phyloP scores from a whole-genome alignment of 1,284 basidiomycete species.

The Papiliotrema flavescens region DNA sequence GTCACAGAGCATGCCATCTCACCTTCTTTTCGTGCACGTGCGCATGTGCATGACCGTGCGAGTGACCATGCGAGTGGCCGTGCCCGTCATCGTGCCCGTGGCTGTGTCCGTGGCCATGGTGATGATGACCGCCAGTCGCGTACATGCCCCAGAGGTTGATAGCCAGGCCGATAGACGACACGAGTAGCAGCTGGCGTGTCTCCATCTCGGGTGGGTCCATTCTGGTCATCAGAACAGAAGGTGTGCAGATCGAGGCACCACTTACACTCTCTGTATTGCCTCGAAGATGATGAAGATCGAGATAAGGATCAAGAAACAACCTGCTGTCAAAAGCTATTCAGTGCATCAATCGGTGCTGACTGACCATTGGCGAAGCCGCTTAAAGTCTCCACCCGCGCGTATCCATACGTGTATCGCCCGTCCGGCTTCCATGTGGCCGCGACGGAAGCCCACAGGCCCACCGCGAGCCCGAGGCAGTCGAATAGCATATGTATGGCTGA shows the following conservation, averaged over 20 bases:
- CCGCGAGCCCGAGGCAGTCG: conserved; percentile 95
- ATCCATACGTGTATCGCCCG: conserved; percentile 92
- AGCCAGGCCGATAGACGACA: conserved; percentile 80
- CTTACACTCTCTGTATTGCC: conserved; percentile 88
- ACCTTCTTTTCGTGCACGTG: no score
- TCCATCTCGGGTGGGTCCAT: conserved; percentile 98
- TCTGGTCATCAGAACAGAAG: conserved; percentile 48
- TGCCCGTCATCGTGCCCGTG: conserved; percentile 51
- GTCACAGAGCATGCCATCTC: background rate
- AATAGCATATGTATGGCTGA: conserved; percentile 99
- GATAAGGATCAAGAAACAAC: conserved; percentile 86
- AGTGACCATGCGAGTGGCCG: conserved; percentile 18
- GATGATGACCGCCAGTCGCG: conserved; percentile 93
- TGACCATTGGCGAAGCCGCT: conserved; percentile 96
- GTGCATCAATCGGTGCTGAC: background rate
- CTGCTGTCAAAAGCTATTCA: conserved; percentile 12
- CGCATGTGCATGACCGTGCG: conserved; percentile 16
- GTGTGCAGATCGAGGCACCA: conserved; percentile 7
- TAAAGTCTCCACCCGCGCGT: conserved; percentile 96
- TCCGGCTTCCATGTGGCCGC: conserved; percentile 98
- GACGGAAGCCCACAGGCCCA: conserved; percentile 92
- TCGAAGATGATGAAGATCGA: conserved; percentile 99
- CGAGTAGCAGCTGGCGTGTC: conserved; percentile 84
- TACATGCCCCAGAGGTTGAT: conserved; percentile 99
- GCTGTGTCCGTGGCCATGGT: conserved; percentile 56